Percentiles rank a stretch among this genome's conserved stretches.
These are phyloP conservation scores for Symbiodinium natans DNA, from an alignment of 73 alveolate species.

Conservation along the genomic window DNA sequence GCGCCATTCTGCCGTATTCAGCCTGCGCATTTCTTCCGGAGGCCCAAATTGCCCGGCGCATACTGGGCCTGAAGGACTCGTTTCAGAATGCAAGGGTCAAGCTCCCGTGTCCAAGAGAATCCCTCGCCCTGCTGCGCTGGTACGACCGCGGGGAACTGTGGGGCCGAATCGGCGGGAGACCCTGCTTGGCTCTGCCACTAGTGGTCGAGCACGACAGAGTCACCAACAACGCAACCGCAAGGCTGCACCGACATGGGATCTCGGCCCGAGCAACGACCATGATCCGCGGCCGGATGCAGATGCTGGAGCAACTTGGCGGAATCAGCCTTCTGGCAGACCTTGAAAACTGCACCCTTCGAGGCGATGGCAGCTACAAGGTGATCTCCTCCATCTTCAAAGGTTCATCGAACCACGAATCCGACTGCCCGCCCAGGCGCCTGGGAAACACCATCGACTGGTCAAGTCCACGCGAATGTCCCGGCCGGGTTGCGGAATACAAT, in stretches of 20 bases:
- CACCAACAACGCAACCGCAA: not conserved
- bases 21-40: not conserved
- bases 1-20: not conserved
- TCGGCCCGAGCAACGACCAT: not conserved
- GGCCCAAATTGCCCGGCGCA: not conserved
- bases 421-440: not conserved
- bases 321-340: not conserved
- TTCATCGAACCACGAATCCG: not conserved
- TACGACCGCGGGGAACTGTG: slow-evolving; percentile 52
- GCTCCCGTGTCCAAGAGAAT: not conserved
- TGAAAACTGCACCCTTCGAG: not conserved
- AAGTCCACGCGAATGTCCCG: not conserved
- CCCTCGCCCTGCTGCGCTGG: not conserved
- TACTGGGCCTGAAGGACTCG: not conserved
- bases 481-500: not conserved
- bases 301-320: not conserved
- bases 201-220: slow-evolving; percentile 14
- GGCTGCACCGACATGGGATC: not conserved
- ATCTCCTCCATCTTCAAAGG: not conserved
- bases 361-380: not conserved
- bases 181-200: slow-evolving; percentile 56
- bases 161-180: slow-evolving; percentile 20
- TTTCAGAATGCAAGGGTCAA: not conserved
- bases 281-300: not conserved
- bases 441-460: not conserved